Base-by-base conservation (phyloP, 257 asterid genomes). In the Sherardia arvensis region DNA sequence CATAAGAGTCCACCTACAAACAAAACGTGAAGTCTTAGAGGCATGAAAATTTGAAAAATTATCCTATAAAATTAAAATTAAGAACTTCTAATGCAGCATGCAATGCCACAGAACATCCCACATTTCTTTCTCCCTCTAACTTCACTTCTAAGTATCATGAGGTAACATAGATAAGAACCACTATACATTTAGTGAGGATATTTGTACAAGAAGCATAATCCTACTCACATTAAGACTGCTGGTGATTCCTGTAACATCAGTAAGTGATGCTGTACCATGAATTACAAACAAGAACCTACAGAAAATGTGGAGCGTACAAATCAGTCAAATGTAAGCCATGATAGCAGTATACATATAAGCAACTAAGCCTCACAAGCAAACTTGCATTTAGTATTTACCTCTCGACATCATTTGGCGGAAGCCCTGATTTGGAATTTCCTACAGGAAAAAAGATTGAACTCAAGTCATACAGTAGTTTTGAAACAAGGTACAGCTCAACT, bases 1-100 rank as follows among this genome's bases (percentile, higher is more conserved):
- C 96, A 71, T 85, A 93, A 7, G 92, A 90, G 73, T 87, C 97
- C 83, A 87, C 97, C 99, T 91, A 80, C 76, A 80, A 61, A 61
- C 22, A 4, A 51, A 49, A 28, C n/a, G 34, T 28, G 62, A 51
- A 54, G 20, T 58, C 28, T 11, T 51, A 59, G 10, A 33, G 66
- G 34, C 70, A 45, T 53, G 30, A 34, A 45, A 15, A 15, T 17
- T 8, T 22, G 30, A 26, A 56, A 17, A 27, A 9, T 38, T 9
- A 25, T 63, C 17, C 17, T 1, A 36, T 11, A 38, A 38, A 23
- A 32, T 10, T 23, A 22, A 7, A 49, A 3, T 60, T 8, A 9
- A 62, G 7, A 61, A 15, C 33, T 34, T 49, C 43, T 49, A 27
- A 49, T 33, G 38, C 28, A 33, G 21, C 8, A 26, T n/a, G n/a